Evolutionary conservation across 2,329 filamentous ascomycete species (phyloP).

Genomic region (Ascochyta rabiei): DNA sequence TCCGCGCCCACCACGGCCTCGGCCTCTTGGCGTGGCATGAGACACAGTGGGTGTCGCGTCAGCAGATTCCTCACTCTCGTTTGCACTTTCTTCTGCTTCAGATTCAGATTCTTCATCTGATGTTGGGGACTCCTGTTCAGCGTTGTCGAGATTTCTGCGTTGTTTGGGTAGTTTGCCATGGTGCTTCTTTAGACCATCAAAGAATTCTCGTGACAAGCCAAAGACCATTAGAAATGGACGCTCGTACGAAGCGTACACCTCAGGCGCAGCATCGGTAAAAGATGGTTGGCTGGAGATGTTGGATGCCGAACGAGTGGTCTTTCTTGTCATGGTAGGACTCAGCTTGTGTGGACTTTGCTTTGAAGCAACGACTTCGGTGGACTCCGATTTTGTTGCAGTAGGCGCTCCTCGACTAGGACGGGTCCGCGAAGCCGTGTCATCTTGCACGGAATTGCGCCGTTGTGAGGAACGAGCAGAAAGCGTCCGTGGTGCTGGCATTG

Average conservation of each 20-base stretch:
- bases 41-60: constrained; percentile 26
- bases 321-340: constrained; percentile 38
- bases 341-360: constrained; percentile 33
- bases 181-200: constrained; percentile 37
- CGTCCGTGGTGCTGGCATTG: constrained; percentile 37
- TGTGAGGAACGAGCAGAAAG: constrained; percentile 37
- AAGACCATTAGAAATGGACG: constrained; percentile 43
- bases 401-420: constrained; percentile 41
- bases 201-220: constrained; percentile 42
- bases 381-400: constrained; percentile 37
- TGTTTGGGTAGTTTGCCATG: constrained; percentile 35
- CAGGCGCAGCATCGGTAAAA: constrained; percentile 32
- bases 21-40: constrained; percentile 29
- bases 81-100: constrained; percentile 29
- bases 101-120: constrained; percentile 26
- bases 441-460: constrained; percentile 39
- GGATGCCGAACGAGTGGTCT: constrained; percentile 46
- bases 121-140: constrained; percentile 22
- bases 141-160: constrained; percentile 24
- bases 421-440: constrained; percentile 42
- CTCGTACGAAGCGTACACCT: constrained; percentile 42
- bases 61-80: constrained; percentile 35
- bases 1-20: constrained; percentile 36
- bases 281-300: constrained; percentile 42
- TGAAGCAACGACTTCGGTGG: constrained; percentile 31